phyloP scores from a whole-genome alignment of 108 stramenopile genomes.

The Pseudonitzschia multiseries region DNA sequence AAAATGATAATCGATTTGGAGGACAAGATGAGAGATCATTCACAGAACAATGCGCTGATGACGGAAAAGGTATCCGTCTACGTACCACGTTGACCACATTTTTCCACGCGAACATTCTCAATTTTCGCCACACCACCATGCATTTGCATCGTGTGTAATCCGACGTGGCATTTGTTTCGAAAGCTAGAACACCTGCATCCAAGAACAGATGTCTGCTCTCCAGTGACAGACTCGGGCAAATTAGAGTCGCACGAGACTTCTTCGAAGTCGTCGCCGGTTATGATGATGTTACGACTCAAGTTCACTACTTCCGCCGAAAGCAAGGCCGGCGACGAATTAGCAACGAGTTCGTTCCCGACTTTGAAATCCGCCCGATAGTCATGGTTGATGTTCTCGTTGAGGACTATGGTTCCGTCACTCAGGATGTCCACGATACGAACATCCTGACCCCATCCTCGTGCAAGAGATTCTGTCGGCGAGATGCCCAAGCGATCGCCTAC shows the following conservation, averaged over 20 bases:
- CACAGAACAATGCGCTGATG: neutral
- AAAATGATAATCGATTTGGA: neutral
- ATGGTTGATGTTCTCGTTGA: constrained; percentile 31
- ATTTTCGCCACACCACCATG: constrained; percentile 26
- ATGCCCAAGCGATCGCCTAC: constrained; percentile 61
- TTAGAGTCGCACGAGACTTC: constrained; percentile 46
- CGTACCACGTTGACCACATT: constrained; percentile 62
- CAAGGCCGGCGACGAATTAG: constrained; percentile 23
- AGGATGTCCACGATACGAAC: constrained; percentile 42
- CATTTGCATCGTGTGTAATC: constrained; percentile 44
- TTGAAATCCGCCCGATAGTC: constrained; percentile 42
- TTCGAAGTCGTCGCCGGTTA: constrained; percentile 63
- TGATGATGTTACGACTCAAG: constrained; percentile 50
- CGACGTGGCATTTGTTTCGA: constrained; percentile 53
- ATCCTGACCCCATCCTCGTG: constrained; percentile 44
- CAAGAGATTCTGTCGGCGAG: constrained; percentile 40
- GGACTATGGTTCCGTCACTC: constrained; percentile 35
- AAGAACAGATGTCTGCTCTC: constrained; percentile 27
- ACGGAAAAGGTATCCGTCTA: neutral
- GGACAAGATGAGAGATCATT: neutral
- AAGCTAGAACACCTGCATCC: constrained; percentile 42
- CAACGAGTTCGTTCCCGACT: neutral
- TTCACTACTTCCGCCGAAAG: constrained; percentile 60
- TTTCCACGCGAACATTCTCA: constrained; percentile 48
- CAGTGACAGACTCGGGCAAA: constrained; percentile 40